phyloP scores from a whole-genome alignment of 352 stramenopile genomes.

The Globisporangium heterothallicum region DNA sequence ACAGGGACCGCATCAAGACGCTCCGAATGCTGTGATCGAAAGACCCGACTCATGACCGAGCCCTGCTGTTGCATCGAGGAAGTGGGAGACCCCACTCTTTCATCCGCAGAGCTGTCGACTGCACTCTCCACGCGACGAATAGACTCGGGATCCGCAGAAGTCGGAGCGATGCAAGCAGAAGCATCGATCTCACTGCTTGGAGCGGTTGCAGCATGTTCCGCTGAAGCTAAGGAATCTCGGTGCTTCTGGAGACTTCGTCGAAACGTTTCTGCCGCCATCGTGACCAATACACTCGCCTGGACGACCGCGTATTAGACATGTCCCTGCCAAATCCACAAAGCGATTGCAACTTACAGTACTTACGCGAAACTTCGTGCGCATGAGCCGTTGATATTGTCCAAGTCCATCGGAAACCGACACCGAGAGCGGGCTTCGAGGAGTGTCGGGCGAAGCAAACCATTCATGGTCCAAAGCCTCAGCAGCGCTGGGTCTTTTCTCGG shows the following conservation, averaged over 20 bases:
- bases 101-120: too few relatives aligned
- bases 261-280: conserved; percentile 48
- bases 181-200: not conserved
- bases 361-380: conserved; percentile 66
- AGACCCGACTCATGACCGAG: conserved; percentile 28
- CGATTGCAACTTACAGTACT: conserved; percentile 4
- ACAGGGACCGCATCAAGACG: conserved; percentile 3
- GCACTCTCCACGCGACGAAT: not conserved
- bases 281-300: conserved; percentile 53
- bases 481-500: conserved; percentile 24
- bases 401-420: conserved; percentile 45
- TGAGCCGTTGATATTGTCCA: conserved; percentile 44
- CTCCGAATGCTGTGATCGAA: conserved; percentile 8
- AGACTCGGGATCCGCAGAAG: too few relatives aligned
- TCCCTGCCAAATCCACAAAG: not conserved
- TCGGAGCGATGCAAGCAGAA: not conserved
- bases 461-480: conserved; percentile 30
- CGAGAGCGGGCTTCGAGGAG: conserved; percentile 40
- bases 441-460: conserved; percentile 46
- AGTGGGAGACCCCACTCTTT: conserved; percentile 1
- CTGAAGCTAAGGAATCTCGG: conserved; percentile 1
- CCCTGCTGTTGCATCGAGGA: conserved; percentile 1
- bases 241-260: conserved; percentile 43
- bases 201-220: not conserved
- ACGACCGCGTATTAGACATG: not conserved